Percentiles rank a stretch among this genome's conserved stretches.
Evolutionary conservation across 768 basidiomycete genomes (phyloP).

Genomic region (Suillus alpinus): DNA sequence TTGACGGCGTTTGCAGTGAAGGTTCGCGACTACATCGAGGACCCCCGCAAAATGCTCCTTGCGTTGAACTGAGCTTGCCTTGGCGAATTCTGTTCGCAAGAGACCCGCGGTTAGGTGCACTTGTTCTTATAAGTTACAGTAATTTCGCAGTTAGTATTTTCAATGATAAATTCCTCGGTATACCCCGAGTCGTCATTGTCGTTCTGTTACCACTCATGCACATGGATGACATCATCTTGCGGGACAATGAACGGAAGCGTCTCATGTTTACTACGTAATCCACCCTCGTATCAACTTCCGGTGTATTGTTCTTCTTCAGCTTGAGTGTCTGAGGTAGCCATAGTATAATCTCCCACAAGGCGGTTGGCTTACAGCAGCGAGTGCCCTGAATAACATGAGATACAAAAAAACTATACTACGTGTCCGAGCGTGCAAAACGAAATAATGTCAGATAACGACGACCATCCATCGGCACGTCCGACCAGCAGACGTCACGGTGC

Average conservation of each 20-base stretch:
- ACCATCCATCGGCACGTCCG: background rate
- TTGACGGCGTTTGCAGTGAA: constrained; percentile 51
- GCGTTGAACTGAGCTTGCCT: constrained; percentile 19
- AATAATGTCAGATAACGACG: background rate
- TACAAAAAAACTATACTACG: background rate
- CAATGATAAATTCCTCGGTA: background rate
- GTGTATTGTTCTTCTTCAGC: background rate
- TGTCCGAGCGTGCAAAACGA: background rate
- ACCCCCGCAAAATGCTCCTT: constrained; percentile 89
- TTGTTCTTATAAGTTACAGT: background rate
- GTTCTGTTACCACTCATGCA: background rate
- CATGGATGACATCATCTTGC: background rate
- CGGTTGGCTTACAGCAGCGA: background rate
- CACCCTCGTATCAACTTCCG: background rate
- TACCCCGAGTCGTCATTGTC: background rate
- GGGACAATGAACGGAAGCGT: background rate
- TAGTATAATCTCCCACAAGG: background rate
- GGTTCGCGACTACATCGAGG: constrained; percentile 92
- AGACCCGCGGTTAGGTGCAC: background rate
- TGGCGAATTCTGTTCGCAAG: background rate
- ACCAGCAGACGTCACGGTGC: constrained; percentile 5
- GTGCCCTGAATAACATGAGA: background rate
- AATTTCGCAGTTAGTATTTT: background rate
- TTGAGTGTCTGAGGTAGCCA: background rate
- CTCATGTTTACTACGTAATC: background rate